Percentiles rank a stretch among this genome's conserved stretches.
Evolutionary conservation across 768 basidiomycete genomes (phyloP).

Genomic region (Tricholomella constricta): DNA sequence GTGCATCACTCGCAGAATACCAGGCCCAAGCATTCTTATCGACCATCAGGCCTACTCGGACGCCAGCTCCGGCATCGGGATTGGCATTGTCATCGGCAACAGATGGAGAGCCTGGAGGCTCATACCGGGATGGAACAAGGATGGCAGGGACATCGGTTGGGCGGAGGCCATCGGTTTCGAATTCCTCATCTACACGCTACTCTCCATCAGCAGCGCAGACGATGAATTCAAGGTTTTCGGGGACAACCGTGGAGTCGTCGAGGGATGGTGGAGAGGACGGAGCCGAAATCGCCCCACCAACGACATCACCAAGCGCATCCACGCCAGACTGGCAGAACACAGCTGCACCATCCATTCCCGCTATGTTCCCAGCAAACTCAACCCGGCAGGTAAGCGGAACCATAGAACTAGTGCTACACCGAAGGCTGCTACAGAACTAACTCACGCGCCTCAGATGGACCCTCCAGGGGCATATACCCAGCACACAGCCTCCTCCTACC

Average conservation of each 20-base stretch:
- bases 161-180: conserved; percentile 42
- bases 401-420: too few relatives aligned
- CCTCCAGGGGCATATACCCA: background rate
- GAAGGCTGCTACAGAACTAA: too few relatives aligned
- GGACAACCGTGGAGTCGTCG: conserved; percentile 38
- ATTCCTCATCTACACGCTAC: conserved; percentile 27
- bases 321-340: conserved; percentile 7
- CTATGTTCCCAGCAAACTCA: too few relatives aligned
- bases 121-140: conserved; percentile 25
- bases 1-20: too few relatives aligned
- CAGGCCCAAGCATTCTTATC: conserved; percentile 19
- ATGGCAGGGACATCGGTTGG: conserved; percentile 39
- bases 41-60: conserved; percentile 35
- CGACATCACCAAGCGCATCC: conserved; percentile 28
- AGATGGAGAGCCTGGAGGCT: conserved; percentile 31
- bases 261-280: conserved; percentile 39
- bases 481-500: background rate
- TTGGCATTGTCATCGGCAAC: conserved; percentile 23
- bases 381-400: too few relatives aligned
- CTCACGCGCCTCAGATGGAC: too few relatives aligned
- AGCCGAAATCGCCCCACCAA: too few relatives aligned
- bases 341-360: conserved; percentile 23
- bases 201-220: background rate
- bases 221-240: conserved; percentile 19
- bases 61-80: conserved; percentile 27